Evolutionary conservation across 73 alveolate species (phyloP).

Genomic region (Loxodes magnus): DNA sequence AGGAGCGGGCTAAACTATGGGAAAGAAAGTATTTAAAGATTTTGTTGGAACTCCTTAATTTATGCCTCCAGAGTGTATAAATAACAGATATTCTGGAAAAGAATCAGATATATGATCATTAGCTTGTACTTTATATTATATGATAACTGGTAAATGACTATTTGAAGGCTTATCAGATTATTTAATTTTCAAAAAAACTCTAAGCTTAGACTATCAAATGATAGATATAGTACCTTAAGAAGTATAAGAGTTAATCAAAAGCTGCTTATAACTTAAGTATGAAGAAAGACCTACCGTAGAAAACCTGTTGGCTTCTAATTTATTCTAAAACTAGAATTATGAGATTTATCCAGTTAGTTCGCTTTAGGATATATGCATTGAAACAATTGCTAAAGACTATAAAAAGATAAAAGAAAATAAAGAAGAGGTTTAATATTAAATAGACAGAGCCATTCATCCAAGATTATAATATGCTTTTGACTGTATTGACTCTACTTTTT

Average conservation of each 20-base stretch:
- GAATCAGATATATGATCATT: conserved; percentile 31
- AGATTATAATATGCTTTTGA: no score
- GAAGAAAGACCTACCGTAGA: conserved; percentile 8
- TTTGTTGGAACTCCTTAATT: conserved; percentile 49
- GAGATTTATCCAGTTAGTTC: no score
- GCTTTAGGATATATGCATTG: no score
- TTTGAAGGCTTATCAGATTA: conserved; percentile 35
- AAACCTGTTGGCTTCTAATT: no score
- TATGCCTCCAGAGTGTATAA: conserved; percentile 55
- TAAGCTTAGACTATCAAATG: conserved; percentile 14
- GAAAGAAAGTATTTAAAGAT: conserved; percentile 25
- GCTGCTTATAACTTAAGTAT: not conserved
- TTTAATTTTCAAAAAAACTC: conserved; percentile 20
- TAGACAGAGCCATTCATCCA: no score
- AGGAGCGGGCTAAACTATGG: conserved; percentile 32
- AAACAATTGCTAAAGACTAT: no score
- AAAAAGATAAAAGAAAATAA: no score
- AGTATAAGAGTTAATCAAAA: not conserved
- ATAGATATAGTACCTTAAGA: conserved; percentile 1
- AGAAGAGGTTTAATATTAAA: no score
- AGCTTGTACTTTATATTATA: conserved; percentile 24
- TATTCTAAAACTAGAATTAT: no score
- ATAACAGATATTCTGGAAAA: conserved; percentile 24
- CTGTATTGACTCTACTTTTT: no score
- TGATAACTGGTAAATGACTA: conserved; percentile 25